Conservation (phyloP, 179 eudicot genomes). For the Silene noctiflora region DNA sequence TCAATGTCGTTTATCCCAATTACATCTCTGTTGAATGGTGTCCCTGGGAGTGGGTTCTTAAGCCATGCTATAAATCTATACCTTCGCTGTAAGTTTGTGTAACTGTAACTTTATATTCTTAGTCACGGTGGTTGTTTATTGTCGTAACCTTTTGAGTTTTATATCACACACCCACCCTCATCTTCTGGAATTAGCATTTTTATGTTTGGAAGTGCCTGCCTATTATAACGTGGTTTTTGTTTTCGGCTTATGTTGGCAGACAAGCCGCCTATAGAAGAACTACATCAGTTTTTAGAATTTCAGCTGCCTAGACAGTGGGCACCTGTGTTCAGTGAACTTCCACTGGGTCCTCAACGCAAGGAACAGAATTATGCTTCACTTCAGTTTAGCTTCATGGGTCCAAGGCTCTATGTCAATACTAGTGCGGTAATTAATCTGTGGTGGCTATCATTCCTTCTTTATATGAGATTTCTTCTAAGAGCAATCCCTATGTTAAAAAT, state of each 20-base stretch:
- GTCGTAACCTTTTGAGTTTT: background rate
- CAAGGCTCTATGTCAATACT: conserved; percentile 85
- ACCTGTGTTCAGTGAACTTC: conserved; percentile 91
- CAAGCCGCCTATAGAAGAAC: conserved; percentile 96
- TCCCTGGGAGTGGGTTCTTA: conserved; percentile 91
- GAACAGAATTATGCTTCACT: conserved; percentile 70
- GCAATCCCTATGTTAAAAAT: background rate
- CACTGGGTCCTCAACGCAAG: conserved; percentile 89
- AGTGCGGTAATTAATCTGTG: conserved; percentile 44
- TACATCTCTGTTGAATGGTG: conserved; percentile 88
- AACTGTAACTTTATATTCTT: conserved; percentile 6
- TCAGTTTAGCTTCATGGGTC: conserved; percentile 97
- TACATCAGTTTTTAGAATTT: conserved; percentile 95
- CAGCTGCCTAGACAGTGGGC: conserved; percentile 98
- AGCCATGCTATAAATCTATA: conserved; percentile 97
- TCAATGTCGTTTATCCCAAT: conserved; percentile 97
- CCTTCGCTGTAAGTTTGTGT: conserved; percentile 70
- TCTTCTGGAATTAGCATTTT: background rate
- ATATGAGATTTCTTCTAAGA: background rate
- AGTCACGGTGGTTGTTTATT: background rate
- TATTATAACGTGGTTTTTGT: background rate
- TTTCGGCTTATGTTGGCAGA: conserved; percentile 43
- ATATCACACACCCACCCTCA: background rate
- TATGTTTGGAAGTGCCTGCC: background rate
- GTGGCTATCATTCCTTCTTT: background rate